These are phyloP conservation scores for Ensete ventricosum DNA, from an alignment of 176 grass and related monocot genomes.

Conservation along the genomic window DNA sequence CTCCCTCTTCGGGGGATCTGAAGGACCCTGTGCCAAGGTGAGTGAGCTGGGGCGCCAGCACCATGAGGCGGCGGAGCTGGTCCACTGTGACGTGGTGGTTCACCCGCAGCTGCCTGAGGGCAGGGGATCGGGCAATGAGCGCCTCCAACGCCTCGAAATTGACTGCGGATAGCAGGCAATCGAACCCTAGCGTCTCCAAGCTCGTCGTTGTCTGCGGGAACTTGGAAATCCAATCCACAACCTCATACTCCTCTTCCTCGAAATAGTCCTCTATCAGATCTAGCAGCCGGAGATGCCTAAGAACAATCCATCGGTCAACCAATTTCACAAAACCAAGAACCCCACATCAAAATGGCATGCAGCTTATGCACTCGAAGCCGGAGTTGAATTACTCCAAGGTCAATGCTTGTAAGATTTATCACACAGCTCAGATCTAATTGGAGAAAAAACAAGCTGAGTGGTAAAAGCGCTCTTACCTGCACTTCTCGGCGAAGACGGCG, in stretches of 20 bases:
- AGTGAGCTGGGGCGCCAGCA: constrained; percentile 60
- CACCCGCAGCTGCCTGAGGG: constrained; percentile 39
- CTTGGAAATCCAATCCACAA: constrained; percentile 55
- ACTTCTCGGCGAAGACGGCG: constrained; percentile 41
- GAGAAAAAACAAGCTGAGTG: not conserved
- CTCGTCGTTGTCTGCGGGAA: constrained; percentile 43
- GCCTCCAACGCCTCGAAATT: constrained; percentile 51
- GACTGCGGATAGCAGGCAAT: constrained; percentile 34
- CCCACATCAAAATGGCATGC: not conserved
- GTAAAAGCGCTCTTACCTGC: constrained; percentile 25
- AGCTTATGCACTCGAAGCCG: no score
- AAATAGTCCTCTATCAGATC: constrained; percentile 56
- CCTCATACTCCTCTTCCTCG: constrained; percentile 33
- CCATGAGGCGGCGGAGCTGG: constrained; percentile 64
- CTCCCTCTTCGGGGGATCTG: not conserved
- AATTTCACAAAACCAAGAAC: not conserved
- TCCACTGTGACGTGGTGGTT: constrained; percentile 67
- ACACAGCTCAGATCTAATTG: not conserved
- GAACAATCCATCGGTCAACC: constrained; percentile 1
- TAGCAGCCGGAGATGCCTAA: constrained; percentile 43
- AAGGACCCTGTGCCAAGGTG: constrained; percentile 85
- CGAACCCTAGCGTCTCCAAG: constrained; percentile 48
- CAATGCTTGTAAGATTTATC: not conserved
- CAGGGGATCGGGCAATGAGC: constrained; percentile 54
- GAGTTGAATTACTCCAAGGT: not conserved